These are phyloP conservation scores for Anacardium occidentale DNA, from an alignment of 345 rosid species.

Conservation along the genomic window DNA sequence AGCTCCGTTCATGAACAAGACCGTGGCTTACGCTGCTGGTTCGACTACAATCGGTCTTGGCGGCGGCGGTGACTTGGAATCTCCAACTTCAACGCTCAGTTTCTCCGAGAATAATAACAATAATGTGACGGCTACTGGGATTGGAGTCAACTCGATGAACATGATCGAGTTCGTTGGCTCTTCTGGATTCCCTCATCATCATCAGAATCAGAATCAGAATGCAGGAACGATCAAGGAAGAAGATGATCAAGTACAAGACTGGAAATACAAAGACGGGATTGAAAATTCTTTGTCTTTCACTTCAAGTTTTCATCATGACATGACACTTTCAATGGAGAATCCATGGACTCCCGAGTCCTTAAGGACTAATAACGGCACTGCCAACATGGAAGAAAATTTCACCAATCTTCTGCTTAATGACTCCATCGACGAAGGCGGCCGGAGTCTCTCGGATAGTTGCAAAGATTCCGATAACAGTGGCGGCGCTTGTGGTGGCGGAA, in stretches of 20 bases:
- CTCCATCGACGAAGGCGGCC: slow-evolving; percentile 17
- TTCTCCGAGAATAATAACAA: slow-evolving; percentile 44
- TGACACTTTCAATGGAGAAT: slow-evolving; percentile 47
- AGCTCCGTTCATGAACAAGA: slow-evolving; percentile 21
- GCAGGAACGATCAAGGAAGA: slow-evolving; percentile 49
- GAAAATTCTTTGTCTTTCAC: slow-evolving; percentile 46
- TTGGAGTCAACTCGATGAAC: slow-evolving; percentile 33
- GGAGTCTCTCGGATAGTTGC: slow-evolving; percentile 43
- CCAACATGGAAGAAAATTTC: no score
- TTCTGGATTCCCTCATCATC: slow-evolving; percentile 25
- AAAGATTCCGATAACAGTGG: slow-evolving; percentile 44
- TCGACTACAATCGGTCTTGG: slow-evolving; percentile 42
- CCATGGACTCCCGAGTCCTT: slow-evolving; percentile 50
- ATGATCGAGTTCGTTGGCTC: slow-evolving; percentile 55
- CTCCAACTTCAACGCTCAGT: slow-evolving; percentile 87
- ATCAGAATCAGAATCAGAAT: slow-evolving; percentile 31
- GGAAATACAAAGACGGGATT: slow-evolving; percentile 44
- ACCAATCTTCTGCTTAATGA: no score
- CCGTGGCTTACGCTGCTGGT: slow-evolving; percentile 23
- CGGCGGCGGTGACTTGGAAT: slow-evolving; percentile 46
- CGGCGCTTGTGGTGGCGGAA: not conserved
- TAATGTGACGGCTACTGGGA: not conserved
- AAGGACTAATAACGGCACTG: slow-evolving; percentile 17
- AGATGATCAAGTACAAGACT: slow-evolving; percentile 45
- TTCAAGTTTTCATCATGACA: slow-evolving; percentile 35